Evolutionary conservation across 192 early-diverging fungal genomes (phyloP).

Genomic region (Borealophlyctis nickersoniae): DNA sequence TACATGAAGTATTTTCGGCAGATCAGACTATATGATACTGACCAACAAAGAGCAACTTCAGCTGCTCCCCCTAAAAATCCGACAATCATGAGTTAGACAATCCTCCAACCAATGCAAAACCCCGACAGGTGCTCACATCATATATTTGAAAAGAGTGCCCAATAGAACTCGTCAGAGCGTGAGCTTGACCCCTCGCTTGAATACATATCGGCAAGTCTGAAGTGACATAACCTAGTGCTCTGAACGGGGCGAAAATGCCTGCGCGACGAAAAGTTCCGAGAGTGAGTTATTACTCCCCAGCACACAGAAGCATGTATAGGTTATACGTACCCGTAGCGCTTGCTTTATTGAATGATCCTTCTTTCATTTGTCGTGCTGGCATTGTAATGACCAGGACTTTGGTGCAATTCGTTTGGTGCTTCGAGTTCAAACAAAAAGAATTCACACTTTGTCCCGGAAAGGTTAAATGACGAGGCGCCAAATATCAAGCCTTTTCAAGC

Average conservation of each 20-base stretch:
- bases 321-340: no score
- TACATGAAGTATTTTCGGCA: conserved; percentile 6
- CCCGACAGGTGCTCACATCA: conserved; percentile 54
- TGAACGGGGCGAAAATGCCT: conserved; percentile 67
- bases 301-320: no score
- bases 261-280: neutral
- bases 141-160: conserved; percentile 89
- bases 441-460: no score
- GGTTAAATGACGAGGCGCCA: no score
- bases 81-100: neutral
- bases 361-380: no score
- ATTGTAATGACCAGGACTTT: no score
- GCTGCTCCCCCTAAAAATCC: conserved; percentile 58
- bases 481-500: no score
- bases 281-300: no score
- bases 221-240: conserved; percentile 88
- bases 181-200: conserved; percentile 69
- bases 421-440: no score
- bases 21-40: neutral
- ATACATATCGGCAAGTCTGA: conserved; percentile 76
- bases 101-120: neutral
- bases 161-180: conserved; percentile 83
- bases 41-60: conserved; percentile 75
- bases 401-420: no score
- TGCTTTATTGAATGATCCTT: no score